Base-by-base conservation (phyloP, 129 eudicot species). In the Flaveria bidentis region DNA sequence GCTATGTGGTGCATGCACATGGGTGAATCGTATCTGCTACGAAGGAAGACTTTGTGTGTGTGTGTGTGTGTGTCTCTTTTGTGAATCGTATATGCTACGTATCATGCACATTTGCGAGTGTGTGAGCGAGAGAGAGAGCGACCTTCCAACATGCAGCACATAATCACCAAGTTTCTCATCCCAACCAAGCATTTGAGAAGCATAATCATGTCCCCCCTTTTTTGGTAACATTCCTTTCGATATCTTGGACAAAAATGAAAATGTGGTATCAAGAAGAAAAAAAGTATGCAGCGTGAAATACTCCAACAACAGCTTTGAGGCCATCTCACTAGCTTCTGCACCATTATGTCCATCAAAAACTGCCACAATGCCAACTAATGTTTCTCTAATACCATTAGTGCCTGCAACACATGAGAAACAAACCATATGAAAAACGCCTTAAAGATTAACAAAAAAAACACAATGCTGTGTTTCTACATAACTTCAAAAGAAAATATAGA, bases 261-360 rank as follows among this genome's bases (percentile, higher is more conserved):
- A 89, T 14, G 96, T 78, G 49, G 88, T 82, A 78, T 95, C 97
- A 63, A 95, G 97, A 76, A 95, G 90, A 78, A 94, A 94, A 78
- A 81, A 91, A 0, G 91, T 87, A 83, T 94, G 98, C 82, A 94
- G 53, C 11, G 66, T 80, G 77, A 95, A 88, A 79, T 91, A 95
- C 85, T 95, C 96, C 78, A 91, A 74, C 75, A 95, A 80, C 77
- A 89, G 79, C 63, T 84, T 90, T 50, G 97, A 91, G 33, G 96
- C 96, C 96, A 89, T 86, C 61, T 95, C 96, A 86, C 99, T 95
- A 62, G 99, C 99, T 85, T 95, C 97, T 49, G 88, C 85, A 44
- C 99, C 99, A 82, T 95, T 95, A 71, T 95, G 99, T 68, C 99
- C 99, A 82, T 95, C 99, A 82, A 95, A 95, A 83, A 95, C 91